Evolutionary conservation across 2,329 filamentous ascomycete species (phyloP), one percentile per base, ranked within the genome.

Genomic region (Pseudogymnoascus sp.): DNA sequence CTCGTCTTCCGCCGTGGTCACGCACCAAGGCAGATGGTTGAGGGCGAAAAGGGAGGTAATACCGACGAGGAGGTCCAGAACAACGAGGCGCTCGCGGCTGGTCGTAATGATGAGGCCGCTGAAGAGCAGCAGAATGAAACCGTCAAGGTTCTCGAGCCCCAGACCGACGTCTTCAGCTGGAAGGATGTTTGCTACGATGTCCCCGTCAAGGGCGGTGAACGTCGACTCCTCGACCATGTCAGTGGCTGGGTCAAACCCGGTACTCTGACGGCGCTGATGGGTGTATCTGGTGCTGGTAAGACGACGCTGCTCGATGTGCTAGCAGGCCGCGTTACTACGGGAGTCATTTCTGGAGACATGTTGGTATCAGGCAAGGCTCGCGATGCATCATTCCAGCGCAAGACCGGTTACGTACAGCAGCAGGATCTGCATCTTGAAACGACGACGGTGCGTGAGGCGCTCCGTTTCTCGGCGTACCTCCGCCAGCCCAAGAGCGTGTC

Each of bases 341-440:
- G 92, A 74, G 87, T 96, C 7, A 90, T 97, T 58, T 85, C 83
- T 4, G 92, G 92, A 58, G 88, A 93, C 66, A 94, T 96, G 86
- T 72, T 71, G 57, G 66, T 71, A 6, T 66, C 64, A 3, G 70
- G 69, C 1, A 67, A 68, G 32, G 65, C 65, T 2, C 63, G 67
- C 2, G 90, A 93, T 65, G 79, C 80, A 37, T 91, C 88, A 0
- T 96, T 96, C 81, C 91, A 96, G 73, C 87, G 91, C 65, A 94
- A 93, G 76, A 95, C 90, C 0, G 92, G 91, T 34, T 96, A 96
- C 67, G 91, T 93, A 38, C 90, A 96, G 71, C 92, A 97, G 72
- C 91, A 96, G 72, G 92, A 97, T 81, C 80, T 97, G 3, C 92
- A 97, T 72, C 78, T 96, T 37, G 81, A 87, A 59, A 96, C 91